Evolutionary conservation across 2,329 filamentous ascomycete species (phyloP).

Genomic region (Microdochium paspali): DNA sequence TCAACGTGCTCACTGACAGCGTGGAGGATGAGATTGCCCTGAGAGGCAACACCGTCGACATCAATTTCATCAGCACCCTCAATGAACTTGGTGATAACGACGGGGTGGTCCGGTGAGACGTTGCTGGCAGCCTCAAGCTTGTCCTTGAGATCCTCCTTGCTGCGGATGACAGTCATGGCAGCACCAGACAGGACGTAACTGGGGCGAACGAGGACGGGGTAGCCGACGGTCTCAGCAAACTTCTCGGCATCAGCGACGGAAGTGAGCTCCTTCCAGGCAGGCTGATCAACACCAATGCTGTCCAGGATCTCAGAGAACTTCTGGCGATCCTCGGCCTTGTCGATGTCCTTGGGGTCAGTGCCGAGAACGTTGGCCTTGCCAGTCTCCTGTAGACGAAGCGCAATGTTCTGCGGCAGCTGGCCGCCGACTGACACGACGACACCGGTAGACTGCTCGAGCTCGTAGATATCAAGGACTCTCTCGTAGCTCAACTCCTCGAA

Average conservation of each 20-base stretch:
- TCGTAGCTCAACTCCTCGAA: conserved; percentile 97
- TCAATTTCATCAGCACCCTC: conserved; percentile 95
- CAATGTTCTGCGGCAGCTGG: conserved; percentile 95
- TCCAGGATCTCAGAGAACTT: conserved; percentile 98
- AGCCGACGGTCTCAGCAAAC: conserved; percentile 78
- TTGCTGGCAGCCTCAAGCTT: conserved; percentile 86
- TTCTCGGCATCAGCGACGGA: conserved; percentile 79
- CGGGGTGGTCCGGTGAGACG: conserved; percentile 92
- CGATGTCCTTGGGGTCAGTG: conserved; percentile 87
- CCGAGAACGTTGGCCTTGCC: conserved; percentile 87
- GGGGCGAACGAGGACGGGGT: conserved; percentile 90
- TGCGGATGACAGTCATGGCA: conserved; percentile 95
- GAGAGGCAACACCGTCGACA: conserved; percentile 81
- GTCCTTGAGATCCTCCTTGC: conserved; percentile 80
- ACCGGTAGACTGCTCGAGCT: conserved; percentile 74
- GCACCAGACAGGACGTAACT: conserved; percentile 95
- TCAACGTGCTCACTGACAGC: conserved; percentile 94
- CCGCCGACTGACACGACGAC: conserved; percentile 95
- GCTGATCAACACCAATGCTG: conserved; percentile 93
- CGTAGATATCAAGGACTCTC: conserved; percentile 98
- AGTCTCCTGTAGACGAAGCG: conserved; percentile 82
- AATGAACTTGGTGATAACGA: conserved; percentile 98
- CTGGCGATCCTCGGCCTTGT: conserved; percentile 95
- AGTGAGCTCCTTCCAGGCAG: conserved; percentile 94
- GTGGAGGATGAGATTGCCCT: conserved; percentile 81